Evolutionary conservation across 208 protist genomes (phyloP), one percentile per base, ranked within the genome.

Genomic region (Plasmodiophora brassicae): DNA sequence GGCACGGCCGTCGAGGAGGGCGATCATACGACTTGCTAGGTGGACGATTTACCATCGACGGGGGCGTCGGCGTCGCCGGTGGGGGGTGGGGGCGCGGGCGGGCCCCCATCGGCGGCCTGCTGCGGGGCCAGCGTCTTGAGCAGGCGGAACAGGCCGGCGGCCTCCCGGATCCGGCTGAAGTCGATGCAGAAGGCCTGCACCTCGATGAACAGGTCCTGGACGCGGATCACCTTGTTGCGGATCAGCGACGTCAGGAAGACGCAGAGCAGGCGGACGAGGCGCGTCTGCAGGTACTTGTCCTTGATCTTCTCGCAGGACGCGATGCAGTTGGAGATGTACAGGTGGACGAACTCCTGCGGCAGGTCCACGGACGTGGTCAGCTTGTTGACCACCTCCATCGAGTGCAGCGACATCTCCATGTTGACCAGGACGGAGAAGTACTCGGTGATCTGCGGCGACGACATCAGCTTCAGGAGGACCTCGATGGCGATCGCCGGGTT

Each of bases 251-350:
- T 92, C 10, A 96, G 90, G 88, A 96, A 96, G 0, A 96, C 94
- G 84, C 94, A 95, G 1, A 95, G 93, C 28, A 94, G 90, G 0
- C 91, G 85, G 0, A 93, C 92, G 32, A 93, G 87, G 20, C 94
- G 85, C 46, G 93, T 91, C 88, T 95, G 93, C 87, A 92, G 91
- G 86, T 91, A 93, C 72, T 93, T 93, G 44, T 96, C 94, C 50
- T 94, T 91, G 88, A 91, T 93, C 46, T 89, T 92, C 38, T 95
- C 91, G 88, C 94, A 96, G 28, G 88, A 88, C 22, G 53, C 57
- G n/a, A 96, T 95, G 89, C 95, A 96, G 86, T 95, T 94, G 1
- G 89, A 92, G 87, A 96, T 95, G 87, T 96, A 96, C 35, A 95
- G 90, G n/a, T 95, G 93, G 8, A 96, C 88, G 57, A 95, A 95